Evolutionary conservation across 208 protist genomes (phyloP).

Genomic region (Leishmania martiniquensis): DNA sequence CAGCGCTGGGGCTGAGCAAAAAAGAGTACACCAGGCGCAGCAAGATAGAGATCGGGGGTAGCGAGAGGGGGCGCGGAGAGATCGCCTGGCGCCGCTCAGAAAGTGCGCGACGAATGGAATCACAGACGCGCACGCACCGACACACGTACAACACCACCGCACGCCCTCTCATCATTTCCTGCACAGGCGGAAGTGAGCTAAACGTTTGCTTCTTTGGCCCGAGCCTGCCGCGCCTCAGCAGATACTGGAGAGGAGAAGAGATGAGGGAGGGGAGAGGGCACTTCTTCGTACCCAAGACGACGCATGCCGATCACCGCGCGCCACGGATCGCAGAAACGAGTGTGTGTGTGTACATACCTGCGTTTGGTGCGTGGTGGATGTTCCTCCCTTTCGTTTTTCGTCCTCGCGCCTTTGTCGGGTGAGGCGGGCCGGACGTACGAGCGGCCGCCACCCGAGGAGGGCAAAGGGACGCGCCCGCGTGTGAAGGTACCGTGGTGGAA

Average conservation of each 20-base stretch:
- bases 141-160: background rate
- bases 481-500: background rate
- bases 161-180: background rate
- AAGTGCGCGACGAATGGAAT: too few species aligned
- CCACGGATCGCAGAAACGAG: background rate
- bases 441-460: background rate
- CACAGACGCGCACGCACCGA: background rate
- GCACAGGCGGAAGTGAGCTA: too few species aligned
- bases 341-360: background rate
- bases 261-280: too few species aligned
- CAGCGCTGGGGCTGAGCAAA: background rate
- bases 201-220: too few species aligned
- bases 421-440: background rate
- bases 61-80: too few species aligned
- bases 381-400: background rate
- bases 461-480: background rate
- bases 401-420: too few species aligned
- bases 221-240: too few species aligned
- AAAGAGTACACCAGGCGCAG: background rate
- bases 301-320: background rate
- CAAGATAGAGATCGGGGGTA: too few species aligned
- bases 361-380: background rate
- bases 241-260: too few species aligned
- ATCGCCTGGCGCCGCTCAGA: background rate
- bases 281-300: too few species aligned